Evolutionary conservation across 805 yeast species (phyloP).

Genomic region (Barnettozyma vustinii): DNA sequence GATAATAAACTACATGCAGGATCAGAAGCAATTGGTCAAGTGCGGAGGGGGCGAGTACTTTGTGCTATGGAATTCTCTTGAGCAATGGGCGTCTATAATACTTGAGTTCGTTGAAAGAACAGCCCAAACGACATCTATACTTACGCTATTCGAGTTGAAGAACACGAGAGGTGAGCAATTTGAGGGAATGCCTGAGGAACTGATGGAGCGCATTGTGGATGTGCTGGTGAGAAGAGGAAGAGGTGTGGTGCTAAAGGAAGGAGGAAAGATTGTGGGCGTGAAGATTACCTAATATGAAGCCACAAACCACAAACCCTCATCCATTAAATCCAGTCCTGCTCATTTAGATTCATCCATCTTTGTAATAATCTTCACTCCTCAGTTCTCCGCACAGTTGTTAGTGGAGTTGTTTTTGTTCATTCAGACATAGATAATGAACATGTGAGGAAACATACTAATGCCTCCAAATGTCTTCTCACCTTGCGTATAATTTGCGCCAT

Average conservation of each 20-base stretch:
- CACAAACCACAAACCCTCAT: no score
- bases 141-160: constrained; percentile 77
- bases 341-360: no score
- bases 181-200: constrained; percentile 50
- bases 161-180: constrained; percentile 65
- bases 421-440: no score
- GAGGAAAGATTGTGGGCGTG: constrained; percentile 68
- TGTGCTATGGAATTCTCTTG: constrained; percentile 64
- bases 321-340: no score
- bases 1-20: constrained; percentile 53
- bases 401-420: no score
- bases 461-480: no score
- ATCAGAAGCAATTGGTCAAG: constrained; percentile 40
- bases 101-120: constrained; percentile 69
- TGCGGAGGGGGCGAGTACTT: constrained; percentile 30
- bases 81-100: constrained; percentile 61
- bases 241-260: constrained; percentile 67
- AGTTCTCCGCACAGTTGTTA: no score
- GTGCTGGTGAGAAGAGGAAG: constrained; percentile 60
- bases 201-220: constrained; percentile 51
- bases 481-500: no score
- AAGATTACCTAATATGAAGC: constrained; percentile 41
- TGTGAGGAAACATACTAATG: no score
- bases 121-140: constrained; percentile 71
- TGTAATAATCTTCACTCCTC: no score